Base-by-base conservation (phyloP, 805 yeast species). In the Saturnispora kantuleensis region DNA sequence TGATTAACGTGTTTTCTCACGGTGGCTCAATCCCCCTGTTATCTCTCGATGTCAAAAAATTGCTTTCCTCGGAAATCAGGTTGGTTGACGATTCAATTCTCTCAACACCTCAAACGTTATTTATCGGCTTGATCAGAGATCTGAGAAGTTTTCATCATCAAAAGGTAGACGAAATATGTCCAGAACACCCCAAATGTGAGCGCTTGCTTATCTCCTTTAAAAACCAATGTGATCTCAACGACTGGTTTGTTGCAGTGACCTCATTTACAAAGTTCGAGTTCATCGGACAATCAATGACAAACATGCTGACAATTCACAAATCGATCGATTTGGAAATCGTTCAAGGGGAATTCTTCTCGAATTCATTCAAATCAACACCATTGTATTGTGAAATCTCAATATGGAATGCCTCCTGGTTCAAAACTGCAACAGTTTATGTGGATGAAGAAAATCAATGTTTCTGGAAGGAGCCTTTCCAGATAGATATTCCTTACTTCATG, bases 401-500 rank as follows among this genome's bases (percentile, higher is more conserved):
- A 58, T 83, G 93, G 82, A 79, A 76, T 15, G 69, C 76, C 39
- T 77, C 82, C 0, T 83, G 90, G 86, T 85, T 84, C 33, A 68
- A 87, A 51, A 85, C 96, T 0, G 80, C 88, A 2, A 67, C 76
- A 6, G 81, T 81, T 0, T 64, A 68, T 32, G 65, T 72, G 38
- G 46, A 60, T 10, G 52, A 60, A 3, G 51, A 59, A 0, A 70
- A 71, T 44, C 33, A 46, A 4, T 89, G 95, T 1, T 85, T 85
- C 57, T 89, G 96, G 93, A 77, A 88, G 56, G 96, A 89, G 55
- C 76, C 70, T 38, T 83, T 84, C 56, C 64, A 71, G 2, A 64
- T 83, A n/a, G 76, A 79, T 41, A 64, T 80, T 35, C 81, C 84
- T 0, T 39, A 42, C 37, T 65, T 74, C 6, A 76, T 79, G 3